A percentile compares a stretch with the other conserved stretches of the same genome.
Evolutionary conservation across 768 basidiomycete species (phyloP).

Genomic region (Rhizopogon salebrosus): DNA sequence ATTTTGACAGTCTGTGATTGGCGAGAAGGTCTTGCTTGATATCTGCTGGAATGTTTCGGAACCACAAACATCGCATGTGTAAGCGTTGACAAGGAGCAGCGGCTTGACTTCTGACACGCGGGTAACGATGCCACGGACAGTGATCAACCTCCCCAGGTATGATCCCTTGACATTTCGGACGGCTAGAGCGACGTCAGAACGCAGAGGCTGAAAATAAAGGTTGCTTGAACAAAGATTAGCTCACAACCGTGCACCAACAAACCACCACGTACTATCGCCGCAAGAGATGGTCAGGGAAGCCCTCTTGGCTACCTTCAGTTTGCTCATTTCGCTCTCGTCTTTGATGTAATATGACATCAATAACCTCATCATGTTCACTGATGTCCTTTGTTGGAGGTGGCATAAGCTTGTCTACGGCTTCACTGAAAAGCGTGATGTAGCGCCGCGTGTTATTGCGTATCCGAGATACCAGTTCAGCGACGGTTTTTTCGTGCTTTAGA

Average conservation of each 20-base stretch:
- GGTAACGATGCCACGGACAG: constrained; percentile 95
- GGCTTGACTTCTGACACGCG: constrained; percentile 99
- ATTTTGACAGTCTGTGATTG: constrained; percentile 85
- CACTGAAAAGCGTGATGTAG: constrained; percentile 84
- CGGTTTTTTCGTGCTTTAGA: constrained; percentile 60
- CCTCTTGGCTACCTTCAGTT: constrained; percentile 63
- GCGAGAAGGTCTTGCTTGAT: constrained; percentile 83
- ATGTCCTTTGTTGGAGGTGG: constrained; percentile 88
- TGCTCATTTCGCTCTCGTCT: constrained; percentile 84
- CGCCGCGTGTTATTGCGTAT: constrained; percentile 85
- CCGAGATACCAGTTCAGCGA: constrained; percentile 69
- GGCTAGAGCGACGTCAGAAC: constrained; percentile 71
- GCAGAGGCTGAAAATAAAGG: constrained; percentile 87
- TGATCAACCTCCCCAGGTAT: constrained; percentile 90
- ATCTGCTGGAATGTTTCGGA: constrained; percentile 99
- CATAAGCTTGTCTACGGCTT: constrained; percentile 87
- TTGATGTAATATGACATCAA: constrained; percentile 95
- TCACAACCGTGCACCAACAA: background rate
- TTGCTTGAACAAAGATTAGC: constrained; percentile 51
- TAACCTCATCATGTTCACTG: constrained; percentile 87
- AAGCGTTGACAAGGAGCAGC: constrained; percentile 93
- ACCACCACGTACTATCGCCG: constrained; percentile 80
- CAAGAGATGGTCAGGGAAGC: constrained; percentile 88
- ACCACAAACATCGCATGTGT: constrained; percentile 97
- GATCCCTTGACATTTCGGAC: constrained; percentile 86